Evolutionary conservation across 176 grass and related monocot species (phyloP).

Genomic region (Carex myosuroides): DNA sequence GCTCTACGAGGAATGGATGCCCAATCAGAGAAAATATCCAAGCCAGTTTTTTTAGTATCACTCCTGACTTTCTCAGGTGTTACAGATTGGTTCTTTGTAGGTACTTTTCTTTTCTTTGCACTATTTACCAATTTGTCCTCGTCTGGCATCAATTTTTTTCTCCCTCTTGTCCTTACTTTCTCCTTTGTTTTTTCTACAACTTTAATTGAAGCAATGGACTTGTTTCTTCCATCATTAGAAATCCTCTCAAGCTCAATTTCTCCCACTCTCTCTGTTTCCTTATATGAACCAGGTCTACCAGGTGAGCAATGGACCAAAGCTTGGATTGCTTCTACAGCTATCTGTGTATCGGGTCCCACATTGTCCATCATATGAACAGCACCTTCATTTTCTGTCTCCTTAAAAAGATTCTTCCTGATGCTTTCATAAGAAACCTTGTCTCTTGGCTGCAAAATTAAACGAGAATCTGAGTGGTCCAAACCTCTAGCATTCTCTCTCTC

Average conservation of each 20-base stretch:
- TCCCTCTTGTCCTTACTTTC: constrained; percentile 28
- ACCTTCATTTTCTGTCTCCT: constrained; percentile 42
- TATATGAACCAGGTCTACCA: constrained; percentile 28
- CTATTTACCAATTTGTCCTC: constrained; percentile 28
- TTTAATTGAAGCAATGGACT: constrained; percentile 22
- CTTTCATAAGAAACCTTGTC: constrained; percentile 34
- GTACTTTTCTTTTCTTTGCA: constrained; percentile 28
- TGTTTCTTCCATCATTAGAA: neutral
- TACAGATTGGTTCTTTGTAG: constrained; percentile 11
- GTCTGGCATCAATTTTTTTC: constrained; percentile 28
- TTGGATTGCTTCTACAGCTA: constrained; percentile 78
- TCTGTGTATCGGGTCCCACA: constrained; percentile 78
- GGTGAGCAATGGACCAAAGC: constrained; percentile 41
- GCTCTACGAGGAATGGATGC: constrained; percentile 32
- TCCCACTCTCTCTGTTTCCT: constrained; percentile 24
- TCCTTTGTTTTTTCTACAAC: constrained; percentile 15
- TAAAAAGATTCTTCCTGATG: constrained; percentile 54
- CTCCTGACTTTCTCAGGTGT: neutral
- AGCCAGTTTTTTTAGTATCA: neutral
- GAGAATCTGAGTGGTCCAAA: constrained; percentile 39
- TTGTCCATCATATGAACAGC: constrained; percentile 17
- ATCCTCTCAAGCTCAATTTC: constrained; percentile 8
- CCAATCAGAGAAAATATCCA: constrained; percentile 19
- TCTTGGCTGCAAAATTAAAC: constrained; percentile 32
- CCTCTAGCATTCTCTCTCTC: constrained; percentile 25